Evolutionary conservation across 192 early-diverging fungal genomes (phyloP).

Genomic region (Rhizophagus sp.): DNA sequence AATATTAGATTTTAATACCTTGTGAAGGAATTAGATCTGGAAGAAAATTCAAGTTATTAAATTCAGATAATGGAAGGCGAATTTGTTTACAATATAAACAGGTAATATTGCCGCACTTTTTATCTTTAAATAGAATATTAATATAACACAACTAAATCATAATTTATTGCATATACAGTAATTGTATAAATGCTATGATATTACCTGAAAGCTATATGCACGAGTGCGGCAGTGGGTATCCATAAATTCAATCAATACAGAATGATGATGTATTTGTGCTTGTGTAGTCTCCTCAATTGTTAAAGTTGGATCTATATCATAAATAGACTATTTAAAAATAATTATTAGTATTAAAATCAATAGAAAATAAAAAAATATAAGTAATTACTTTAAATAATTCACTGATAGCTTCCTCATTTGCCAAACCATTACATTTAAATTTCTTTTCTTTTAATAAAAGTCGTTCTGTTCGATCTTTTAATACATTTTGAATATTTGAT

Average conservation of each 20-base stretch:
- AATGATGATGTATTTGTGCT: not conserved
- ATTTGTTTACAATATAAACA: not conserved
- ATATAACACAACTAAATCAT: too few species aligned
- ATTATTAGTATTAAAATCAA: not conserved
- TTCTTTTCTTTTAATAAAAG: not conserved
- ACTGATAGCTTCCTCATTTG: not conserved
- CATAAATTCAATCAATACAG: not conserved
- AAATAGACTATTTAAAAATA: not conserved
- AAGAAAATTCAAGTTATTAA: not conserved
- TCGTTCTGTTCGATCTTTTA: not conserved
- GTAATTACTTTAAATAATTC: not conserved
- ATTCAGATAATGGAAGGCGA: not conserved
- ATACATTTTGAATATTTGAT: not conserved
- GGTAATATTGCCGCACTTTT: not conserved
- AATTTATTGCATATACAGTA: too few species aligned
- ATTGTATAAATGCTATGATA: not conserved
- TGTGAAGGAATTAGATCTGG: not conserved
- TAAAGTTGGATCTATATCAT: not conserved
- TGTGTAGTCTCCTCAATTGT: not conserved
- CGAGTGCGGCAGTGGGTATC: not conserved
- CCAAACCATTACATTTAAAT: not conserved
- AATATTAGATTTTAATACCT: not conserved
- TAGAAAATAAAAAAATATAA: too few species aligned
- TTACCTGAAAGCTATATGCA: not conserved
- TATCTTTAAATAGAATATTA: not conserved